Percentiles rank a stretch among this genome's conserved stretches.
Evolutionary conservation across 345 rosid genomes (phyloP).

Genomic region (Garcia nutans): DNA sequence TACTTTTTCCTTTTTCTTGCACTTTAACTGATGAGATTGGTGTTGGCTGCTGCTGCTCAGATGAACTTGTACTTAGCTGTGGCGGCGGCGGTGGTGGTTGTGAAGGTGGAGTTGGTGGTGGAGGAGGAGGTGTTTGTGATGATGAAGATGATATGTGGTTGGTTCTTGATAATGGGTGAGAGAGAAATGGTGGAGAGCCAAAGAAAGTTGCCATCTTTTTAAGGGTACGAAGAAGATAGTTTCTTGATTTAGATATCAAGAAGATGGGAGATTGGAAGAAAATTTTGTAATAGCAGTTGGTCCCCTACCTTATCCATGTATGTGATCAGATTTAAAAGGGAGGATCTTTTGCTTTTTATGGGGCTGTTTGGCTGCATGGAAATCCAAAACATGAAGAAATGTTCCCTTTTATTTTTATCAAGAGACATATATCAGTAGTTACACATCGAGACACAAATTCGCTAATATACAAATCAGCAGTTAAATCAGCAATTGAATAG

Average conservation of each 20-base stretch:
- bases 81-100: conserved; percentile 30
- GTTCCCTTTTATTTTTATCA: not conserved
- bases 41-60: conserved; percentile 42
- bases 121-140: conserved; percentile 35
- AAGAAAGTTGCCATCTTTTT: conserved; percentile 50
- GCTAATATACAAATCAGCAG: no score
- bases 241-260: not conserved
- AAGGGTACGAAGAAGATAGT: not conserved
- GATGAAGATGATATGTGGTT: conserved; percentile 35
- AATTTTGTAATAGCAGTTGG: not conserved
- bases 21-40: conserved; percentile 27
- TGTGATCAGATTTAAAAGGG: conserved; percentile 2
- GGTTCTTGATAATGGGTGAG: conserved; percentile 38
- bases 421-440: not conserved
- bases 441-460: no score
- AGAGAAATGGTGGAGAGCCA: conserved; percentile 38
- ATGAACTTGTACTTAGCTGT: conserved; percentile 32
- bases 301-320: conserved; percentile 41
- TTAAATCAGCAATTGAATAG: no score
- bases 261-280: not conserved
- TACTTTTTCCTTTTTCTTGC: conserved; percentile 34
- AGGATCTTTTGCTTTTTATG: not conserved
- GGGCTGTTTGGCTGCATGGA: not conserved
- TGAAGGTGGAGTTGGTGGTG: conserved; percentile 35
- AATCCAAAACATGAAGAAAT: not conserved